A percentile compares a stretch with the other conserved stretches of the same genome.
These are phyloP conservation scores for Hanseniaspora gamundiae DNA, from an alignment of 1,139 yeast species.

Conservation along the genomic window DNA sequence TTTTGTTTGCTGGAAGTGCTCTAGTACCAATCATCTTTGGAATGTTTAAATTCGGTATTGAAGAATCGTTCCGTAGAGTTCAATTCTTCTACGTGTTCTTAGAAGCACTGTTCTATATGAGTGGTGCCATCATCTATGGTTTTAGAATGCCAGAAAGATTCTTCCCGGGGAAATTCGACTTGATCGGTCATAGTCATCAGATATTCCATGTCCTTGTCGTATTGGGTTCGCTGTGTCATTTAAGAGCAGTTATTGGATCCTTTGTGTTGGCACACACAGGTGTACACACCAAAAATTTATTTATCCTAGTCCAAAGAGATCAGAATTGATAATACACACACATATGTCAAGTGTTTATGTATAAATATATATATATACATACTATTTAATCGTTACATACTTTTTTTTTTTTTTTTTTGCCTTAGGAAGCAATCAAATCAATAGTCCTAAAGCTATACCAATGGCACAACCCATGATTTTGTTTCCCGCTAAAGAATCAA, in stretches of 20 bases:
- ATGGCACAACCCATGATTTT: neutral
- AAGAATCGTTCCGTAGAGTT: constrained; percentile 38
- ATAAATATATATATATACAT: too few relatives aligned
- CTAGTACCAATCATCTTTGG: constrained; percentile 58
- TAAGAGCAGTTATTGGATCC: constrained; percentile 49
- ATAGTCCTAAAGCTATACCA: neutral
- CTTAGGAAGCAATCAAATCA: neutral
- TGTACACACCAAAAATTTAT: constrained; percentile 4
- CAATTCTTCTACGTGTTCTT: constrained; percentile 45
- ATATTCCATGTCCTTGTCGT: constrained; percentile 77
- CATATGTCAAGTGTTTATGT: too few relatives aligned
- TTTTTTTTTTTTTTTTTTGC: too few relatives aligned
- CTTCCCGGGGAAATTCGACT: constrained; percentile 58
- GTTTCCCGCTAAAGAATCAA: too few relatives aligned
- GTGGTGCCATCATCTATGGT: constrained; percentile 74
- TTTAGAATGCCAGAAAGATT: constrained; percentile 66
- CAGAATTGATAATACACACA: too few relatives aligned
- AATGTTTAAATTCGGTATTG: constrained; percentile 30
- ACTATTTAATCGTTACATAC: too few relatives aligned
- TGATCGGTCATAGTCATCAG: constrained; percentile 78
- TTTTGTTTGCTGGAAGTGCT: constrained; percentile 70
- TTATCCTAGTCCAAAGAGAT: neutral
- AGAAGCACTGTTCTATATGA: constrained; percentile 63
- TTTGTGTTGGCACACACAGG: constrained; percentile 37
- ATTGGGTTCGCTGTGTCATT: constrained; percentile 68